A percentile compares a stretch with the other conserved stretches of the same genome.
Evolutionary conservation across 73 alveolate genomes (phyloP).

Genomic region (Halteria grandinella): DNA sequence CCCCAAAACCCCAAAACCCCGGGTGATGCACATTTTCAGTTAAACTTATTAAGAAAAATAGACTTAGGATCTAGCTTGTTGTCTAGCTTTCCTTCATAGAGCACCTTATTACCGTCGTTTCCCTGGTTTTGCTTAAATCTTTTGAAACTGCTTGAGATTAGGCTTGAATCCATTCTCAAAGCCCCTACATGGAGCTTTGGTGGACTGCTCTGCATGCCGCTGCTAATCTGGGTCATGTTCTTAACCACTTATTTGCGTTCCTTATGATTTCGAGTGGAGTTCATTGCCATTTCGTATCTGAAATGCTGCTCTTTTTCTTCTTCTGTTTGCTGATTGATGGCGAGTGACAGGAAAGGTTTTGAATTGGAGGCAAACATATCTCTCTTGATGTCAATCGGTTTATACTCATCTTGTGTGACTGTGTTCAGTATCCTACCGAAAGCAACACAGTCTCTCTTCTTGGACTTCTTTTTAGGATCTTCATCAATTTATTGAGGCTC

Average conservation of each 20-base stretch:
- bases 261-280: neutral
- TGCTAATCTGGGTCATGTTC: neutral
- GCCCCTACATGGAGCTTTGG: neutral
- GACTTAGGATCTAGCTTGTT: no score
- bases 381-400: neutral
- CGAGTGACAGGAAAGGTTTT: neutral
- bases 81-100: no score
- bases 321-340: neutral
- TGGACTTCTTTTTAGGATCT: no score
- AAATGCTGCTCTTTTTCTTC: neutral
- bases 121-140: neutral
- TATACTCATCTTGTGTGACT: conserved; percentile 1
- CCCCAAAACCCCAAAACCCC: no score
- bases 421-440: neutral
- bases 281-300: neutral
- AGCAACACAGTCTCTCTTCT: conserved; percentile 15
- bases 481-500: neutral
- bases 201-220: neutral
- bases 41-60: neutral
- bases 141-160: neutral
- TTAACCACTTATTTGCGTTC: neutral
- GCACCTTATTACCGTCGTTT: neutral
- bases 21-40: no score
- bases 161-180: conserved; percentile 6
- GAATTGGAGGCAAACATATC: conserved; percentile 5